Base-by-base conservation (phyloP, 345 rosid genomes). In the Citrus glauca region DNA sequence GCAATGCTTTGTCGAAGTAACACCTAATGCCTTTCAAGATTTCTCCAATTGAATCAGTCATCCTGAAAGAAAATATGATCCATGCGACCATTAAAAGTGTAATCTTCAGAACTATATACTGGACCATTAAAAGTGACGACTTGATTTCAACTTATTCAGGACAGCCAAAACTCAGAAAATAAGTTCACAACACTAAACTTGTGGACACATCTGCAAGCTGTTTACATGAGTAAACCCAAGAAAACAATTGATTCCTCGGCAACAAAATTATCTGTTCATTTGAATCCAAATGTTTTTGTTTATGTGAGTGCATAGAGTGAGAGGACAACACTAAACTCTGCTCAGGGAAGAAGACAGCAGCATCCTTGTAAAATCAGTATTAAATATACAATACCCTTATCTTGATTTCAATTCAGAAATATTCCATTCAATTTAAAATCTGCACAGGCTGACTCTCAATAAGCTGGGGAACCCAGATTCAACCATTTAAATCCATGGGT, bases 1-100 rank as follows among this genome's bases (percentile, higher is more conserved):
- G 94, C 81, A 92, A 88, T 73, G 97, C 95, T 82, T 88, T 92
- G 83, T 96, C 96, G 69, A 96, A 96, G 83, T 94, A 96, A 79
- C 89, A 85, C 16, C 92, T 83, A 74, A 94, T 80, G 68, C 99
- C 98, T 73, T 88, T 89, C 84, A 91, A 74, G 66, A 94, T 89
- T 83, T 92, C 98, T 73, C 84, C 89, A 3, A 89, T 75, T 7
- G 97, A 85, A 85, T 89, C 94, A 62, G 81, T 79, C 78, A 88
- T 78, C 89, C 98, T 94, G 82, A 83, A 17, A 67, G 62, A 75
- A 50, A 82, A 37, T 14, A 76, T 22, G 30, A 45, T 79, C 57
- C 71, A 76, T 73, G 59, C 33, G 67, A 68, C 77, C 32, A 53
- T 56, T 55, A 63, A 66, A 67, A 38, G 66, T 10, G 42, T 38